Evolutionary conservation across 2,329 filamentous ascomycete genomes (phyloP).

Genomic region (Mycocentrospora acerina): DNA sequence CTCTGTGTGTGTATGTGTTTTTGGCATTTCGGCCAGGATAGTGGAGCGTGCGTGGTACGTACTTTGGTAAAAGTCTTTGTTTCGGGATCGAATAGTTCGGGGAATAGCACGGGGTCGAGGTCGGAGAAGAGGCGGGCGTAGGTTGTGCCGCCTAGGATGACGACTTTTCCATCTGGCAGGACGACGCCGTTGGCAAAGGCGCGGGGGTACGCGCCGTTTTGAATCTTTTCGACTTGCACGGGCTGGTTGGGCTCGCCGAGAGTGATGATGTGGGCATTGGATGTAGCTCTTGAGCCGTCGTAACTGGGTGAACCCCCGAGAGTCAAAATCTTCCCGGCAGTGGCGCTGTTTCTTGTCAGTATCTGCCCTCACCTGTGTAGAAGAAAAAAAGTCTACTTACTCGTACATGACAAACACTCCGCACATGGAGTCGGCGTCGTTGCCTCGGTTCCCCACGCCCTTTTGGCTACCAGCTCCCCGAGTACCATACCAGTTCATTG

Average conservation of each 20-base stretch:
- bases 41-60: no score
- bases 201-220: slow-evolving; percentile 29
- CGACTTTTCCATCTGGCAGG: slow-evolving; percentile 37
- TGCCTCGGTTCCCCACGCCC: slow-evolving; percentile 48
- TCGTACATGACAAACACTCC: slow-evolving; percentile 62
- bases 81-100: slow-evolving; percentile 28
- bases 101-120: slow-evolving; percentile 12
- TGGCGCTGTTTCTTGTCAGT: no score
- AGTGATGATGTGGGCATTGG: not conserved
- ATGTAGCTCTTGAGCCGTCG: no score
- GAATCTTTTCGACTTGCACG: slow-evolving; percentile 41
- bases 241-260: slow-evolving; percentile 53
- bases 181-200: slow-evolving; percentile 30
- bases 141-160: slow-evolving; percentile 33
- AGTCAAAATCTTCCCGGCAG: not conserved
- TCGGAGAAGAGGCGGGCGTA: slow-evolving; percentile 22
- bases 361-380: no score
- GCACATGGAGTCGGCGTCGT: slow-evolving; percentile 56
- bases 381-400: no score
- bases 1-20: no score
- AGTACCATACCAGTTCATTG: slow-evolving; percentile 61
- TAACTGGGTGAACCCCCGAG: slow-evolving; percentile 55
- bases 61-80: slow-evolving; percentile 22
- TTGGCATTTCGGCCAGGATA: no score
- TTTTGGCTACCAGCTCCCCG: slow-evolving; percentile 45